phyloP scores from a whole-genome alignment of 495 filamentous ascomycete species.

The Tuber borchii region DNA sequence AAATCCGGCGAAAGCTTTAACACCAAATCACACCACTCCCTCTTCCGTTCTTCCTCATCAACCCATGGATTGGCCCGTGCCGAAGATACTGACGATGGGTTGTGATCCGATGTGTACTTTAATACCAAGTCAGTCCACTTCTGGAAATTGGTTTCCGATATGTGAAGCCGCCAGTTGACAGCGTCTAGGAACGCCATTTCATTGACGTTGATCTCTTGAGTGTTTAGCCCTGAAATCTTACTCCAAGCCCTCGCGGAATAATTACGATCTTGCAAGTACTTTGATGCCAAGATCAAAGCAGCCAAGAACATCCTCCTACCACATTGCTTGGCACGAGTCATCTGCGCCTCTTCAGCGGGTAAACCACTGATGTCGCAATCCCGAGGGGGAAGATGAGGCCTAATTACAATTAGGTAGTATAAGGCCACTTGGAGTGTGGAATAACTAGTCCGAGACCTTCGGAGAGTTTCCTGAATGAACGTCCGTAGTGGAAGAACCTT shows the following conservation, averaged over 20 bases:
- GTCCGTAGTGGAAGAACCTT: constrained; percentile 83
- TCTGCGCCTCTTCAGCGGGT: constrained; percentile 66
- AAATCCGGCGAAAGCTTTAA: constrained; percentile 71
- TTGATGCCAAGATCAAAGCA: constrained; percentile 76
- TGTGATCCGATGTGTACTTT: constrained; percentile 65
- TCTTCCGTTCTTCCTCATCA: constrained; percentile 61
- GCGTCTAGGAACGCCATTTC: constrained; percentile 87
- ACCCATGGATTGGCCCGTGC: constrained; percentile 47
- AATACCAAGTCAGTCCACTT: constrained; percentile 88
- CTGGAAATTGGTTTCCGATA: constrained; percentile 78
- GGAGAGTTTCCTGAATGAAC: constrained; percentile 95
- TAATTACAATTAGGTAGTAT: constrained; percentile 92
- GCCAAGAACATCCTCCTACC: constrained; percentile 96
- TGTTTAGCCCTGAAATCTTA: constrained; percentile 90
- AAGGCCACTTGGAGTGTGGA: constrained; percentile 94
- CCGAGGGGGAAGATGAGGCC: constrained; percentile 74
- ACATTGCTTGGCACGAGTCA: constrained; percentile 80
- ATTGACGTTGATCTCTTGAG: constrained; percentile 88
- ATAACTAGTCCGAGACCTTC: constrained; percentile 90
- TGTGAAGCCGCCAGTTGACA: constrained; percentile 90
- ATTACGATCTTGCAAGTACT: constrained; percentile 96
- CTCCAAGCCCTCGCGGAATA: constrained; percentile 97
- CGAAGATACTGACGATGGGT: constrained; percentile 51
- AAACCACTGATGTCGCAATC: constrained; percentile 75
- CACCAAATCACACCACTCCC: constrained; percentile 52